These are phyloP conservation scores for Brachypodium distachyon DNA, from an alignment of 202 grass and related monocot species.

Conservation along the genomic window DNA sequence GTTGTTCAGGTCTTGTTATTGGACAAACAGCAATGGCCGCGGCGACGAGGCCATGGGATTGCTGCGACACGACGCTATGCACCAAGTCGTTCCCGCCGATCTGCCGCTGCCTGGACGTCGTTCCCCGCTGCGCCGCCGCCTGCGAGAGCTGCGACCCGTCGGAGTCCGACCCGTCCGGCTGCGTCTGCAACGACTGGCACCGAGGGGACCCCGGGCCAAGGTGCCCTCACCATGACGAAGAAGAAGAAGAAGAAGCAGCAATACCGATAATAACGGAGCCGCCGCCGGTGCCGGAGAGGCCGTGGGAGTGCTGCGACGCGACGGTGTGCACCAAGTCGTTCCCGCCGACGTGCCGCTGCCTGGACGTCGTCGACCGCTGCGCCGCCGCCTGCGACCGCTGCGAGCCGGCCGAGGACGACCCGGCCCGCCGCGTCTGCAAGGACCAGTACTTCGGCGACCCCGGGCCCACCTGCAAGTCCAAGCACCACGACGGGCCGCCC, in stretches of 20 bases:
- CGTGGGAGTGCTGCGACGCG: background rate
- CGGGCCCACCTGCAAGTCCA: background rate
- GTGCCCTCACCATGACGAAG: background rate
- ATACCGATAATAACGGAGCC: too few species aligned
- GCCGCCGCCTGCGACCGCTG: background rate
- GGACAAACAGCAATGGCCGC: background rate
- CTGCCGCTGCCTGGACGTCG: background rate
- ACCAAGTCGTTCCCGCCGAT: background rate
- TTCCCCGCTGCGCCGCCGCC: background rate
- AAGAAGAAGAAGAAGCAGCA: too few species aligned
- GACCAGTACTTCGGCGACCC: background rate
- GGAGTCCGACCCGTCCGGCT: background rate
- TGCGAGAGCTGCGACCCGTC: background rate
- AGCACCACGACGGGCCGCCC: too few species aligned
- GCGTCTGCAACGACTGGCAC: background rate
- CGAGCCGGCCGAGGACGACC: background rate
- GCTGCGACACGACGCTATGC: background rate
- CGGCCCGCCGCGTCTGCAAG: background rate
- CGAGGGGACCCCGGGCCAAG: background rate
- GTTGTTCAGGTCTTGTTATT: too few species aligned
- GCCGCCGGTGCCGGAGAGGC: background rate
- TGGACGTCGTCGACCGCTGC: background rate
- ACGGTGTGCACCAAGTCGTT: background rate
- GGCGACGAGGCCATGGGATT: background rate
- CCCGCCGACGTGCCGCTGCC: background rate